Evolutionary conservation across 345 rosid genomes (phyloP).

Genomic region (Eutrema heterophyllum): DNA sequence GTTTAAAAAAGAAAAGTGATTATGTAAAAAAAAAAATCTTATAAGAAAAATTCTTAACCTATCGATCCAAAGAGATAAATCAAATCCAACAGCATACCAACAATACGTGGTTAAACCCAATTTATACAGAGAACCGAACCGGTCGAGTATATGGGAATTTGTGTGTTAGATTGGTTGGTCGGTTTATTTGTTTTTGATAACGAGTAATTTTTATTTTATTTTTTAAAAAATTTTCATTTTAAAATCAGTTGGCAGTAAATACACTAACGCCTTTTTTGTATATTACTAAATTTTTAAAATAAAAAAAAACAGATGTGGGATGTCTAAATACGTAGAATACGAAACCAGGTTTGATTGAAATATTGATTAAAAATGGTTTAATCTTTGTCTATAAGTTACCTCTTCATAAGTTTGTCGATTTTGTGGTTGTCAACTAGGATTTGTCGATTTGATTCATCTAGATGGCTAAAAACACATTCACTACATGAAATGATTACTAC

Average conservation of each 20-base stretch:
- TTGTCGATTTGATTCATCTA: not conserved
- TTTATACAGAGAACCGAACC: not conserved
- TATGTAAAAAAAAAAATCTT: not conserved
- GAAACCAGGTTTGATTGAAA: not conserved
- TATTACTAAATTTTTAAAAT: not conserved
- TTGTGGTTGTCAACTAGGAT: not conserved
- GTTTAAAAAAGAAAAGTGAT: not conserved
- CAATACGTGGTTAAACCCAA: not conserved
- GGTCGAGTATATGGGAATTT: not conserved
- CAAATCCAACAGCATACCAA: slow-evolving; percentile 3
- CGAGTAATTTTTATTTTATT: too few species aligned
- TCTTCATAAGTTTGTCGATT: slow-evolving; percentile 5
- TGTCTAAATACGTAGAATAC: not conserved
- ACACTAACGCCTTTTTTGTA: not conserved
- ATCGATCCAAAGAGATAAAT: not conserved
- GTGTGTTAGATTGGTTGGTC: not conserved
- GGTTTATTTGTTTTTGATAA: not conserved
- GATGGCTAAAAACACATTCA: slow-evolving; percentile 1
- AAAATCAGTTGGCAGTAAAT: not conserved
- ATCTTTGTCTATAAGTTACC: slow-evolving; percentile 5
- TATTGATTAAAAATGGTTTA: not conserved
- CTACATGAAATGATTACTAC: not conserved
- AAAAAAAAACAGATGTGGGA: not conserved
- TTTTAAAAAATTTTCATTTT: not conserved
- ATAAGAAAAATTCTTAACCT: not conserved